Evolutionary conservation across 208 protist genomes (phyloP), one percentile per base, ranked within the genome.

Genomic region (Crithidia bombi): DNA sequence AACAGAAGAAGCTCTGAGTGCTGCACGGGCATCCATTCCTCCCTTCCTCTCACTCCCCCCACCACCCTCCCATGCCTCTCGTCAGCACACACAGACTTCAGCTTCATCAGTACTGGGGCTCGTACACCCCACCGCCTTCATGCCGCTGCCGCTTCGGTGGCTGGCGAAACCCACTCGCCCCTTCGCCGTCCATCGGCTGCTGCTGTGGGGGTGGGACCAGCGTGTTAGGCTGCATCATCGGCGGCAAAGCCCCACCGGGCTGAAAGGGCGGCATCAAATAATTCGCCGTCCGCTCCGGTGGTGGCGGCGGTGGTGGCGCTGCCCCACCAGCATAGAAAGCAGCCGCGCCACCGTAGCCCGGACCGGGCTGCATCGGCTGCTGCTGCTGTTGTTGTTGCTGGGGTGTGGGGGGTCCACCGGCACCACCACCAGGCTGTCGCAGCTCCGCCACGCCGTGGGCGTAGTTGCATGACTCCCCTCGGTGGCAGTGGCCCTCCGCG

Each of bases 381-480:
- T 55, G 59, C 46, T 52, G 62, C 49, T 67, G 56, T 25, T 62
- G 56, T 15, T 44, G 7, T 15, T 38, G 50, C 41, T 54, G 52
- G 5, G 26, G 50, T 43, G 55, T 21, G 44, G 21, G 28, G 14
- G 26, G 7, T 43, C 10, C 14, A 43, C 7, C 44, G 21, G 15
- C 35, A 1, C 58, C 64, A 9, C 73, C 59, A 0, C 38, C 61
- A 17, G 35, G 54, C 36, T 70, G 39, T 21, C 86, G 83, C 26
- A 94, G 76, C 58, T 95, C 88, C 5, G 46, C 72, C 9, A 73
- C 74, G 0, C 88, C 85, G 65, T 97, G 92, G 0, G 92, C 87
- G 56, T 91, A 97, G 76, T 86, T 92, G 85, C 92, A 97, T 15
- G 81, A 59, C 25, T 79, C 73, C 2, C 90, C 92, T 12, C 81